Conservation (phyloP, 495 filamentous ascomycete genomes). For the Podospora anserina region DNA sequence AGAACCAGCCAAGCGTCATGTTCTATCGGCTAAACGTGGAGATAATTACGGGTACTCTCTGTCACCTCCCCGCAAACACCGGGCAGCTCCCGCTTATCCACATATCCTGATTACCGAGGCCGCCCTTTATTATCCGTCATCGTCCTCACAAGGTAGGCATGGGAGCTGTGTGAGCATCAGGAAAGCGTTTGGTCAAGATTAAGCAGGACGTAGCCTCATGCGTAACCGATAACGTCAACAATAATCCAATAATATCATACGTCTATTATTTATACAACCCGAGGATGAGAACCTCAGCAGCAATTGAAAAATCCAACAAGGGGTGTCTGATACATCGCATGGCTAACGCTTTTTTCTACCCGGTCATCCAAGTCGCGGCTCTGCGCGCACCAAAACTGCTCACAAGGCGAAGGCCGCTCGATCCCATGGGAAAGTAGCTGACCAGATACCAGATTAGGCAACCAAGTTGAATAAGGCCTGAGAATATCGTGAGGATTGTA, state of each 20-base stretch:
- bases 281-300: neutral
- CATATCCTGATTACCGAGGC: neutral
- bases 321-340: neutral
- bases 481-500: constrained; percentile 77
- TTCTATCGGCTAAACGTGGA: neutral
- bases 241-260: too few species aligned
- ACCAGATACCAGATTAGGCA: constrained; percentile 90
- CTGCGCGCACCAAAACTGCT: constrained; percentile 79
- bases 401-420: constrained; percentile 79
- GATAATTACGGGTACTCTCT: neutral
- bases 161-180: too few species aligned
- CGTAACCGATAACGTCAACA: too few species aligned
- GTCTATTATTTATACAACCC: neutral
- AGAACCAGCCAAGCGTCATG: neutral
- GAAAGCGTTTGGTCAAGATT: neutral
- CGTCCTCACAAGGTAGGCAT: neutral
- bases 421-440: constrained; percentile 98
- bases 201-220: neutral
- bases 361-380: constrained; percentile 84
- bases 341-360: constrained; percentile 42
- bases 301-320: neutral
- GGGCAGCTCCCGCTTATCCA: neutral
- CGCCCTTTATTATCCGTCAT: neutral
- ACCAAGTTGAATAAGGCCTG: constrained; percentile 76
- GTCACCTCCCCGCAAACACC: neutral